Evolutionary conservation across 176 grass and related monocot species (phyloP).

Genomic region (Zizania latifolia): DNA sequence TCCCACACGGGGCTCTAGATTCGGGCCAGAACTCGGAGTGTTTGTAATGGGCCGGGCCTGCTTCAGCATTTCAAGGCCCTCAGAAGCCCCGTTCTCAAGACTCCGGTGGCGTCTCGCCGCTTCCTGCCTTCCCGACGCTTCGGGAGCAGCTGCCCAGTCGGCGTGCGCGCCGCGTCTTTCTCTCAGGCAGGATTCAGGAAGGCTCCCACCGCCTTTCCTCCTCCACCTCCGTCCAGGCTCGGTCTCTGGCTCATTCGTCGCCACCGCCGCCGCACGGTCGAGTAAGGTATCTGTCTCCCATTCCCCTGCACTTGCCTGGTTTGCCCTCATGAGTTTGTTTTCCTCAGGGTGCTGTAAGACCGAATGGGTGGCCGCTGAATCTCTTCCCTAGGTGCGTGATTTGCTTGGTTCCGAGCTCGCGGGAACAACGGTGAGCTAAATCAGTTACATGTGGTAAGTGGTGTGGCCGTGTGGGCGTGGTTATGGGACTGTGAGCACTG

Average conservation of each 20-base stretch:
- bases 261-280: neutral
- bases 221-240: conserved; percentile 1
- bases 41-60: neutral
- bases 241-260: no score
- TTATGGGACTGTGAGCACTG: no score
- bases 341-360: neutral
- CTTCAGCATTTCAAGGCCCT: neutral
- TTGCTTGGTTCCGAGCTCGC: neutral
- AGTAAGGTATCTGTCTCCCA: neutral
- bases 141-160: conserved; percentile 4
- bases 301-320: neutral
- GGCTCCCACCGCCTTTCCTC: neutral
- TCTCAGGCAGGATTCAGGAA: no score
- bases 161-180: conserved; percentile 5
- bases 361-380: neutral
- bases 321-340: neutral
- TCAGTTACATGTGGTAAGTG: no score
- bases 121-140: conserved; percentile 49
- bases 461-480: no score
- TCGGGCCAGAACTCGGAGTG: neutral
- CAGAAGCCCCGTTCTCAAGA: neutral
- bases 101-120: neutral
- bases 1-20: neutral
- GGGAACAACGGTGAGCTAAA: no score
- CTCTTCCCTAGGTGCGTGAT: no score